A percentile compares a stretch with the other conserved stretches of the same genome.
phyloP scores from a whole-genome alignment of 352 stramenopile species.

The Globisporangium uncinulatum region DNA sequence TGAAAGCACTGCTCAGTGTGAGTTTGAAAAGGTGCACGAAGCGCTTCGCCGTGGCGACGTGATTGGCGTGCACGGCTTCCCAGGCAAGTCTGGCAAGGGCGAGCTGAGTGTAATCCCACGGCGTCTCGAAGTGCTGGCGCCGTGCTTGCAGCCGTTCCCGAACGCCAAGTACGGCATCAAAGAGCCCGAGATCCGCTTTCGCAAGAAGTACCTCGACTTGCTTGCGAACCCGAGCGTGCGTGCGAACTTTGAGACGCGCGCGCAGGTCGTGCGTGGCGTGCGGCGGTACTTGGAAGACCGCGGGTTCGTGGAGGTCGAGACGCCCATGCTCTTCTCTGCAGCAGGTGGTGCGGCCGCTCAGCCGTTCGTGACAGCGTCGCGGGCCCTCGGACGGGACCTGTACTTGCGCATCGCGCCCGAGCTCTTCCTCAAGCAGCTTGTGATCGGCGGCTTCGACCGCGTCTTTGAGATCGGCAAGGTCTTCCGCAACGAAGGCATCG shows the following conservation, averaged over 20 bases:
- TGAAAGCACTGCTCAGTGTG: conserved; percentile 24
- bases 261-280: conserved; percentile 71
- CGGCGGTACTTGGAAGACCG: conserved; percentile 66
- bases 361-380: conserved; percentile 98
- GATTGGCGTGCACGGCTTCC: conserved; percentile 70
- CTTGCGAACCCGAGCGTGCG: conserved; percentile 94
- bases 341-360: conserved; percentile 95
- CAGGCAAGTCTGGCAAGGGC: conserved; percentile 76
- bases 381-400: conserved; percentile 94
- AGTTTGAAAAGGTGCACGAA: conserved; percentile 61
- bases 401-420: conserved; percentile 96
- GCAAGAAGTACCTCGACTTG: conserved; percentile 98
- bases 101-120: conserved; percentile 80
- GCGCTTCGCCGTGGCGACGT: conserved; percentile 77
- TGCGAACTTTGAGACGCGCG: conserved; percentile 91
- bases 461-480: conserved; percentile 99
- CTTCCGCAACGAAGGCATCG: conserved; percentile 97
- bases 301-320: conserved; percentile 91
- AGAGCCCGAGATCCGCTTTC: conserved; percentile 93
- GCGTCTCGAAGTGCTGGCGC: conserved; percentile 91
- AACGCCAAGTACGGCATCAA: conserved; percentile 95
- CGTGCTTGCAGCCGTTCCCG: conserved; percentile 88
- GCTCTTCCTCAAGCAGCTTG: conserved; percentile 97
- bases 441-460: conserved; percentile 95
- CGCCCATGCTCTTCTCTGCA: conserved; percentile 98